Conservation (phyloP, 352 stramenopile genomes). For the Hyaloperonospora brassicae region DNA sequence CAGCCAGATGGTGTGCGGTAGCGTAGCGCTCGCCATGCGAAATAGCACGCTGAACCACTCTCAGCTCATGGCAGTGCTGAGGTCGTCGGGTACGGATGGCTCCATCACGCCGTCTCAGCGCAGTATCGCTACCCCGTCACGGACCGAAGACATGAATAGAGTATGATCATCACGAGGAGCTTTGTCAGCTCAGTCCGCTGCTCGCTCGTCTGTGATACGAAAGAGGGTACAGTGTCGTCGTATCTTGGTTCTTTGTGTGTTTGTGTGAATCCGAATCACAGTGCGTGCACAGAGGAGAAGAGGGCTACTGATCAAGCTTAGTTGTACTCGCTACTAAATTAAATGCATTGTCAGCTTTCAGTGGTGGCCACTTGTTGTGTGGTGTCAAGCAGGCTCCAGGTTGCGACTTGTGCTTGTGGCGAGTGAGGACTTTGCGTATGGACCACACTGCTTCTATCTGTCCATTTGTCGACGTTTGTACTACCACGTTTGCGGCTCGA, state of each 20-base stretch:
- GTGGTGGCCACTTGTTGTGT: too few species aligned
- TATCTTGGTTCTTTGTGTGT: constrained; percentile 15
- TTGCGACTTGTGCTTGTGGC: too few species aligned
- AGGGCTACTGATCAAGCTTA: constrained; percentile 11
- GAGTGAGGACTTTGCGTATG: too few species aligned
- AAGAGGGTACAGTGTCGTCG: constrained; percentile 7
- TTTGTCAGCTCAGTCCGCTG: constrained; percentile 3
- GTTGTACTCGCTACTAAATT: constrained; percentile 31
- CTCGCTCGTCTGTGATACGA: constrained; percentile 11
- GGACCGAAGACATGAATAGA: constrained; percentile 62
- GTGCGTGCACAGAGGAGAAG: constrained; percentile 7
- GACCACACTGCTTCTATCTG: too few species aligned
- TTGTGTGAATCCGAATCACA: constrained; percentile 13
- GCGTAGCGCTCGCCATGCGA: constrained; percentile 35
- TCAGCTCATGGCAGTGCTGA: constrained; percentile 49
- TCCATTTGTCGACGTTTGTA: too few species aligned
- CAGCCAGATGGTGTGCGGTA: constrained; percentile 37
- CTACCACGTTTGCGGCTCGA: too few species aligned
- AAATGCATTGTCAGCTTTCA: constrained; percentile 13
- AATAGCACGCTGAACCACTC: constrained; percentile 57
- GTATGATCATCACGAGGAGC: constrained; percentile 37
- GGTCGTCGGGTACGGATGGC: constrained; percentile 30
- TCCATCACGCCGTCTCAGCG: constrained; percentile 18
- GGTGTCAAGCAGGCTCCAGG: too few species aligned
- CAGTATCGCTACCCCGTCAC: constrained; percentile 22